A percentile compares a stretch with the other conserved stretches of the same genome.
phyloP scores from a whole-genome alignment of 352 stramenopile genomes.

The Phytophthora tubulina region DNA sequence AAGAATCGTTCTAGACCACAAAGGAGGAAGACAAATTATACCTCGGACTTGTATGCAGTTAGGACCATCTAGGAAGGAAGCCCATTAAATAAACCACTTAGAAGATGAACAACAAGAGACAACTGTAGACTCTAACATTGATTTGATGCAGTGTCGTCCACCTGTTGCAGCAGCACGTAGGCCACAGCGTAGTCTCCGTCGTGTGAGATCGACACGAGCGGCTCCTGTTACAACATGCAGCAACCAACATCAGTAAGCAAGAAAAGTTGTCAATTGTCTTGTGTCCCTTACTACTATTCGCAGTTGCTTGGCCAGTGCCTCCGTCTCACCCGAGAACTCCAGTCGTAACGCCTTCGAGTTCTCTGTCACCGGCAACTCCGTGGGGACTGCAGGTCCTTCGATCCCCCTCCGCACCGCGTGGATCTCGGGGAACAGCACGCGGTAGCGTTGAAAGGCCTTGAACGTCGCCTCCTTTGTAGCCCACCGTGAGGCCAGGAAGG shows the following conservation, averaged over 20 bases:
- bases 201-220: conserved; percentile 82
- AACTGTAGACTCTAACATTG: neutral
- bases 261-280: neutral
- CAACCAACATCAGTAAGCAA: conserved; percentile 10
- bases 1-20: conserved; percentile 60
- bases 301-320: conserved; percentile 61
- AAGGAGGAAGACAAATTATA: conserved; percentile 23
- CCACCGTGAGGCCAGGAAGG: conserved; percentile 84
- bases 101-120: conserved; percentile 1
- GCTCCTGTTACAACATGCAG: conserved; percentile 42
- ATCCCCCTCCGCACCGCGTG: conserved; percentile 30
- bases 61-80: conserved; percentile 13
- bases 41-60: conserved; percentile 7
- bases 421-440: conserved; percentile 85
- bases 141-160: conserved; percentile 12
- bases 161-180: conserved; percentile 78
- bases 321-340: conserved; percentile 69
- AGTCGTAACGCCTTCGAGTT: conserved; percentile 56
- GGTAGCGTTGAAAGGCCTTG: conserved; percentile 86
- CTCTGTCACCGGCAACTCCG: conserved; percentile 39
- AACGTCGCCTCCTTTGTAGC: conserved; percentile 86
- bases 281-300: conserved; percentile 51
- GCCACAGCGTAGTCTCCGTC: conserved; percentile 86
- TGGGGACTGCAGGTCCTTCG: conserved; percentile 20
- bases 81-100: conserved; percentile 16